phyloP scores from a whole-genome alignment of 75 land plant genomes.

The Pinus taeda region DNA sequence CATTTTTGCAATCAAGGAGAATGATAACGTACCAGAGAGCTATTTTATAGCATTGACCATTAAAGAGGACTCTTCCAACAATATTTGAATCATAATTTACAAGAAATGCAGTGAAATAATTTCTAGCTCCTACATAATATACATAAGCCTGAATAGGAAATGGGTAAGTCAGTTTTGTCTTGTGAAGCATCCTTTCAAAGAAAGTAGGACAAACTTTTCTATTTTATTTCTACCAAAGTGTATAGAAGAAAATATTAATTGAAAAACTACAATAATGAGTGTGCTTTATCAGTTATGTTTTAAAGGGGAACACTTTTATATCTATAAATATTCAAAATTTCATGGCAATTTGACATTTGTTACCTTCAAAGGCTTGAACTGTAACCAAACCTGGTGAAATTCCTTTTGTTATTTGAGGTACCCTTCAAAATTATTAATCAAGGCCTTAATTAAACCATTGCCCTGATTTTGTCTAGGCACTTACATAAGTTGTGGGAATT shows the following conservation, averaged over 20 bases:
- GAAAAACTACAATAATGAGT: too few relatives aligned
- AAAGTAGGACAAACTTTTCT: neutral
- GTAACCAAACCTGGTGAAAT: neutral
- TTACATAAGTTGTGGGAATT: too few relatives aligned
- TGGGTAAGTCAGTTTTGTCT: neutral
- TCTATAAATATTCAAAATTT: neutral
- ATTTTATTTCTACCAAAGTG: neutral
- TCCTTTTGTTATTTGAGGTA: neutral
- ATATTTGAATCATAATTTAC: constrained; percentile 46
- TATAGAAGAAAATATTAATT: too few relatives aligned
- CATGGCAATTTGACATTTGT: neutral
- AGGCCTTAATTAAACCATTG: too few relatives aligned
- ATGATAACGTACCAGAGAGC: constrained; percentile 88
- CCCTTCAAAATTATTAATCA: too few relatives aligned
- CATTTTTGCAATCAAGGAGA: constrained; percentile 74
- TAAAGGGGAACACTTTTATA: neutral
- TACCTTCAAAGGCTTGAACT: neutral
- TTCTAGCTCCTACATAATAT: constrained; percentile 33
- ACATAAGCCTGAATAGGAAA: constrained; percentile 47
- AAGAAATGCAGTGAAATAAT: constrained; percentile 69
- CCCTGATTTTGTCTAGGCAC: too few relatives aligned
- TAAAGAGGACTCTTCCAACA: constrained; percentile 39
- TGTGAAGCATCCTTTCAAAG: neutral
- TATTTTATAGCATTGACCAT: constrained; percentile 30
- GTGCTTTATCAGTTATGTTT: neutral